Base-by-base conservation (phyloP, 225 moss, liverwort and hornwort species). In the Straminergon stramineum region DNA sequence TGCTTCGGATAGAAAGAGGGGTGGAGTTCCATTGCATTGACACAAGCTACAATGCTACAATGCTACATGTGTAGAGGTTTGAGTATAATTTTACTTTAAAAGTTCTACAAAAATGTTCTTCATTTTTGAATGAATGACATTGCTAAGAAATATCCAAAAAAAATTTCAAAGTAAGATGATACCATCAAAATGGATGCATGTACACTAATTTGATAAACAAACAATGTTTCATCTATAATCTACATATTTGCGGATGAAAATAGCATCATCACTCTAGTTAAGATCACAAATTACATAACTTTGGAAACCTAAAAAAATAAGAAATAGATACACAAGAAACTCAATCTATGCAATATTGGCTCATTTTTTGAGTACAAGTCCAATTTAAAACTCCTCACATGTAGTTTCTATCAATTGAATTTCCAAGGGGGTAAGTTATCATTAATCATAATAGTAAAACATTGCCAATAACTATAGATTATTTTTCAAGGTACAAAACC, bases 291-390 rank as follows among this genome's bases (percentile, higher is more conserved):
- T 32, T 75, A 32, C 20, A 31, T 51, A 2, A 18, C 11, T 11
- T 30, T 75, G 0, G 0, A 17, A 17, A 17, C 17, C 9, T 5
- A 24, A 43, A 17, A 45, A 1, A 5, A 45, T 48, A 45, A 28
- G 0, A 28, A 16, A 3, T 1, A 30, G 2, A 30, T 4, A 48
- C 0, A 30, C 2, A 31, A 31, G 31, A 48, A 0, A 7, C 17
- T 75, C 15, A 67, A 31, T 19, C 18, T 3, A 1, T 32, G 0
- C 51, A 75, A 32, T 0, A 12, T 12, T 32, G 13, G 3, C 20
- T 51, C 0, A 0, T 4, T 31, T 51, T 43, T 75, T 19, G 18
- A 31, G 0, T 30, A 30, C 0, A 1, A 0, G 2, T 31, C 2
- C 2, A 6, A 6, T 30, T 48, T 12, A 51, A 51, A 32, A 51